phyloP scores from a whole-genome alignment of 2,329 filamentous ascomycete genomes.

The Penicillium verrucosum region DNA sequence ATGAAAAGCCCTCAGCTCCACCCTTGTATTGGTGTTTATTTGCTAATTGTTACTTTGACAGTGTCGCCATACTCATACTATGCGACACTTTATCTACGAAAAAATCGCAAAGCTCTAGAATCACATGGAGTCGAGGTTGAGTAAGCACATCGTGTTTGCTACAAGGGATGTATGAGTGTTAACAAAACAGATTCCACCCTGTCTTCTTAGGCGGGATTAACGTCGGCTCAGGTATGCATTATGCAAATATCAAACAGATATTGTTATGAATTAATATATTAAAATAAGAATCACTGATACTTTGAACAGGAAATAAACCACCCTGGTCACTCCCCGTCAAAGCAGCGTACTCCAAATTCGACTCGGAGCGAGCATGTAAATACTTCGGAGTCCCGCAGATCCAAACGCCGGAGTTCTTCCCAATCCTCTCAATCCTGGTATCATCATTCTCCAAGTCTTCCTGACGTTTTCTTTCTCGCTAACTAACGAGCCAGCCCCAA shows the following conservation, averaged over 20 bases:
- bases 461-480: neutral
- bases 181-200: conserved; percentile 60
- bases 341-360: conserved; percentile 55
- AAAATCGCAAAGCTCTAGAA: conserved; percentile 54
- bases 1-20: neutral
- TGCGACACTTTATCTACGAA: conserved; percentile 56
- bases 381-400: conserved; percentile 47
- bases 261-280: neutral
- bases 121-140: conserved; percentile 63
- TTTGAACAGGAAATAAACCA: conserved; percentile 61
- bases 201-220: conserved; percentile 70
- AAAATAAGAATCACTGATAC: neutral
- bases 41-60: conserved; percentile 32
- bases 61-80: conserved; percentile 60
- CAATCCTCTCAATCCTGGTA: conserved; percentile 52
- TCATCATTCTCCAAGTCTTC: conserved; percentile 32
- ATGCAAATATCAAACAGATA: neutral
- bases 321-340: conserved; percentile 71
- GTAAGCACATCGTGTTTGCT: conserved; percentile 46
- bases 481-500: conserved; percentile 50
- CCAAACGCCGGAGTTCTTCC: conserved; percentile 48
- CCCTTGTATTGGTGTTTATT: neutral
- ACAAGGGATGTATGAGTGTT: neutral
- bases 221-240: conserved; percentile 51
- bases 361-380: conserved; percentile 48